Evolutionary conservation across 148 eudicot species (phyloP).

Genomic region (Camellia sinensis): DNA sequence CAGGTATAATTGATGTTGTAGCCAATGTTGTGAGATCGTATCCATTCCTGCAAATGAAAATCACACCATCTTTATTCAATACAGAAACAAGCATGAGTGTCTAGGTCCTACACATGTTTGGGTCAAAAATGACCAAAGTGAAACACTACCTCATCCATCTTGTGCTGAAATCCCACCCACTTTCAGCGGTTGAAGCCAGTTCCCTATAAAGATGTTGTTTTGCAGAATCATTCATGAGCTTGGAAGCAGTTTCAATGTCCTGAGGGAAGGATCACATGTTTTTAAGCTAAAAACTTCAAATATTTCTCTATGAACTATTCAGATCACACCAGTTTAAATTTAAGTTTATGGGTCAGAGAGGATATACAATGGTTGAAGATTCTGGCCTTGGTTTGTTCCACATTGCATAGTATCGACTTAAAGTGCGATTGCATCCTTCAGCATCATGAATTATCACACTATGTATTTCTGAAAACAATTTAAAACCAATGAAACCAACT

Average conservation of each 20-base stretch:
- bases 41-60: constrained; percentile 49
- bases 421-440: constrained; percentile 43
- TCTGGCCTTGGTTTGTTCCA: constrained; percentile 96
- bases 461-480: constrained; percentile 57
- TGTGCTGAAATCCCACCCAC: constrained; percentile 97
- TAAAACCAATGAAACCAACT: background rate
- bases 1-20: constrained; percentile 75
- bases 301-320: background rate
- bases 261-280: constrained; percentile 23
- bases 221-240: constrained; percentile 34
- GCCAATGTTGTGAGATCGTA: constrained; percentile 80
- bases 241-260: constrained; percentile 75
- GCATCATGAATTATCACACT: constrained; percentile 63
- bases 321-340: background rate
- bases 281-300: background rate
- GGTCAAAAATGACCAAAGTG: background rate
- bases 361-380: constrained; percentile 67
- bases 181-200: constrained; percentile 86
- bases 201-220: constrained; percentile 68
- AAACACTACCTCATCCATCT: constrained; percentile 89
- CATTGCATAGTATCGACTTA: constrained; percentile 86
- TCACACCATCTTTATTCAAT: background rate
- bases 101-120: too few relatives aligned
- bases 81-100: background rate
- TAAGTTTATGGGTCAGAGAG: background rate